Evolutionary conservation across 495 filamentous ascomycete genomes (phyloP).

Genomic region (Penicillium ucsense): DNA sequence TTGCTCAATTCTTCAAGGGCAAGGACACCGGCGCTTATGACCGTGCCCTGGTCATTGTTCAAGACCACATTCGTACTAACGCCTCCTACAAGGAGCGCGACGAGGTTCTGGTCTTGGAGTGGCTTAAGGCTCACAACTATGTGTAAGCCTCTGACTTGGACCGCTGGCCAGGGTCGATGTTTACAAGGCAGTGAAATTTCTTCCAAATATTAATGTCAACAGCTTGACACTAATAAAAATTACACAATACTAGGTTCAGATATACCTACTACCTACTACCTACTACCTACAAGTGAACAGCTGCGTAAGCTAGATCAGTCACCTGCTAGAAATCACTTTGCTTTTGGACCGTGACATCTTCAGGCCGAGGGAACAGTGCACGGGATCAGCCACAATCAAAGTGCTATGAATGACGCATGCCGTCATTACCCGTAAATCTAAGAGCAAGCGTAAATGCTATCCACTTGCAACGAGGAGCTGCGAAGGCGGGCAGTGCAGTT

Average conservation of each 20-base stretch:
- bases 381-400: conserved; percentile 1
- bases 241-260: too few relatives aligned
- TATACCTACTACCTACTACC: too few relatives aligned
- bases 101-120: conserved; percentile 54
- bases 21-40: conserved; percentile 77
- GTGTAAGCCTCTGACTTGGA: conserved; percentile 11
- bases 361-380: conserved; percentile 3
- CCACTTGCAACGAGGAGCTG: too few relatives aligned
- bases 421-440: neutral
- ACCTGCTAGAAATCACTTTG: conserved; percentile 4
- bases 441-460: too few relatives aligned
- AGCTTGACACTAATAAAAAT: too few relatives aligned
- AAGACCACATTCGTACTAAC: conserved; percentile 69
- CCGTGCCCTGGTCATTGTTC: conserved; percentile 65
- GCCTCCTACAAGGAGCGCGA: conserved; percentile 71
- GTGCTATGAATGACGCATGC: neutral
- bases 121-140: conserved; percentile 59
- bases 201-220: too few relatives aligned
- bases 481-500: too few relatives aligned
- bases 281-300: too few relatives aligned
- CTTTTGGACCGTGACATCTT: neutral
- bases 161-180: too few relatives aligned
- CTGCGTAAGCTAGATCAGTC: neutral
- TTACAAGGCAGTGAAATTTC: too few relatives aligned
- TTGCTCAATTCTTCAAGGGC: conserved; percentile 69